Conservation (phyloP, 257 asterid genomes). For the Rehmannia glutinosa region DNA sequence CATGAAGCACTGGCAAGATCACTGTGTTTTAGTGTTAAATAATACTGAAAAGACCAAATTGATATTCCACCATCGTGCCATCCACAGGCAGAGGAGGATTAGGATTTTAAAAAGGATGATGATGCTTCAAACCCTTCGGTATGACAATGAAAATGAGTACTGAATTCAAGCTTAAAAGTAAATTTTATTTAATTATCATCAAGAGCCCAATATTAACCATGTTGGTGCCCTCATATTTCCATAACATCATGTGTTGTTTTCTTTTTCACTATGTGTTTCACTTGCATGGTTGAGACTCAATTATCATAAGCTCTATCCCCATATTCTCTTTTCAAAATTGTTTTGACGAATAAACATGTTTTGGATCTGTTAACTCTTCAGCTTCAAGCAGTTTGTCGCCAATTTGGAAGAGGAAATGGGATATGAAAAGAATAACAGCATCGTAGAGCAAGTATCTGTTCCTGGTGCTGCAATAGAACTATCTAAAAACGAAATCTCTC, state of each 20-base stretch:
- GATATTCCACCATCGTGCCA: not conserved
- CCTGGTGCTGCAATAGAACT: constrained; percentile 26
- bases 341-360: constrained; percentile 6
- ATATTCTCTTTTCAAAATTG: not conserved
- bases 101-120: no score
- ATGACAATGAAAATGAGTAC: no score
- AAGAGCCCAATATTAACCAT: no score
- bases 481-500: constrained; percentile 52
- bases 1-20: no score
- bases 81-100: no score
- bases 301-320: not conserved
- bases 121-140: no score
- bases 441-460: constrained; percentile 31
- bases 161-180: no score
- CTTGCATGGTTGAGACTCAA: not conserved
- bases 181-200: no score
- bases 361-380: constrained; percentile 32
- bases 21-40: no score
- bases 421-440: constrained; percentile 30
- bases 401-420: constrained; percentile 66
- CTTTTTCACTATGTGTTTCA: not conserved
- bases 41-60: no score
- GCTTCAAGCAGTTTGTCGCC: constrained; percentile 73
- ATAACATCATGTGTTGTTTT: not conserved
- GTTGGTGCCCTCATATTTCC: no score